phyloP scores from a whole-genome alignment of 2,329 filamentous ascomycete genomes.

The Colletotrichum godetiae region DNA sequence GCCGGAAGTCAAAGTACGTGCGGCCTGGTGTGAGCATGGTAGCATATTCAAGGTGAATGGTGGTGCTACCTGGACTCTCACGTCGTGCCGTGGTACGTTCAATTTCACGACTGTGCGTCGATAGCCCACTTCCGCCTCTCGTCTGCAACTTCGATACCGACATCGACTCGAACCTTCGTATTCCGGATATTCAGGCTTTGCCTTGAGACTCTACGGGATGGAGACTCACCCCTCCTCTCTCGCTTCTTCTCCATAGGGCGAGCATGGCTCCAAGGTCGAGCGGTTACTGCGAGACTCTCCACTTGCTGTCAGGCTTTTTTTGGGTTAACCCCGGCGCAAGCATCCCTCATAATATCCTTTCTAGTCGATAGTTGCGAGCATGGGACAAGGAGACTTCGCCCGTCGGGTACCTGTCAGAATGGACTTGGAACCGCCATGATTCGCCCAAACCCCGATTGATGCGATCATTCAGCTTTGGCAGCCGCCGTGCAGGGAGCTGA shows the following conservation, averaged over 20 bases:
- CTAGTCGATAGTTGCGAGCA: conserved; percentile 20
- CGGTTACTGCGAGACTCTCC: conserved; percentile 5
- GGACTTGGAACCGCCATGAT: conserved; percentile 22
- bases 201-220: conserved; percentile 15
- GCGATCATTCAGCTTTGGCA: conserved; percentile 32
- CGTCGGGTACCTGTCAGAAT: conserved; percentile 23
- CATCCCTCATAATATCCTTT: conserved; percentile 13
- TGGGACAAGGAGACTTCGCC: background rate
- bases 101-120: conserved; percentile 1
- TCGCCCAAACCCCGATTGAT: conserved; percentile 28
- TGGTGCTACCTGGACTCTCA: background rate
- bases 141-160: background rate
- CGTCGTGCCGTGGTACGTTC: background rate
- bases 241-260: conserved; percentile 16
- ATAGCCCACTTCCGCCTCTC: conserved; percentile 4
- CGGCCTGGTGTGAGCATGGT: background rate
- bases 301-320: conserved; percentile 16
- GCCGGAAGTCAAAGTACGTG: background rate
- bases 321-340: background rate
- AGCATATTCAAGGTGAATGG: background rate
- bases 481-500: conserved; percentile 15
- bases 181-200: conserved; percentile 8
- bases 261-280: conserved; percentile 12
- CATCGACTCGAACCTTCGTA: conserved; percentile 20
- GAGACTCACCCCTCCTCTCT: conserved; percentile 17